Evolutionary conservation across 805 yeast genomes (phyloP), one percentile per base, ranked within the genome.

Genomic region (Kockiozyma suomiensis): DNA sequence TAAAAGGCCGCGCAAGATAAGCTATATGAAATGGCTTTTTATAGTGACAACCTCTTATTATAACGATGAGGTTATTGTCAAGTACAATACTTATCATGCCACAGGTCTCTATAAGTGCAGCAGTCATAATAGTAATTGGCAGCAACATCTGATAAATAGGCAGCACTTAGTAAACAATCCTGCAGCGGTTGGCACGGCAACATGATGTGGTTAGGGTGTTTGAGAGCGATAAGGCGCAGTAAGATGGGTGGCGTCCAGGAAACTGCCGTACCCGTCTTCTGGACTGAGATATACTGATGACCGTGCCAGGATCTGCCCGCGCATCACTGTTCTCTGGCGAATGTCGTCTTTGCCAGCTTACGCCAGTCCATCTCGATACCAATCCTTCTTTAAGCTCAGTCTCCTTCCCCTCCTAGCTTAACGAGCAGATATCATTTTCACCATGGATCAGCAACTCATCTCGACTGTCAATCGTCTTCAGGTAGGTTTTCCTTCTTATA

Each of bases 391-490:
- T 40, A 23, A 8, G 12, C 47, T 33, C 32, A 33, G 23, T 21
- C 30, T 26, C 23, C 45, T 42, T 7, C 25, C 50, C 19, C 42
- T 10, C 50, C 19, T 15, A n/a, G 30, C 21, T 15, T n/a, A 10
- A 38, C 50, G 19, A n/a, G 28, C 56, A 30, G 5, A 40, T 19
- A 33, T 17, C 49, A 4, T 17, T 21, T 21, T 37, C 47, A 46
- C 55, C 42, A 67, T 67, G 70, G 70, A 67, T 57, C 70, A 67
- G 58, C 70, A 67, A 46, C 69, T 67, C 45, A 67, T 67, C 50
- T 57, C 68, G 42, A 67, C 70, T 26, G 70, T 67, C 53, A 67
- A 67, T 42, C 65, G 69, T 50, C 68, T 67, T 21, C 70, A 67
- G 66, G 68, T 65, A 47, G 13, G 67, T 28, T 19, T 19, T 23